Evolutionary conservation across 352 stramenopile species (phyloP).

Genomic region (Globisporangium splendens): DNA sequence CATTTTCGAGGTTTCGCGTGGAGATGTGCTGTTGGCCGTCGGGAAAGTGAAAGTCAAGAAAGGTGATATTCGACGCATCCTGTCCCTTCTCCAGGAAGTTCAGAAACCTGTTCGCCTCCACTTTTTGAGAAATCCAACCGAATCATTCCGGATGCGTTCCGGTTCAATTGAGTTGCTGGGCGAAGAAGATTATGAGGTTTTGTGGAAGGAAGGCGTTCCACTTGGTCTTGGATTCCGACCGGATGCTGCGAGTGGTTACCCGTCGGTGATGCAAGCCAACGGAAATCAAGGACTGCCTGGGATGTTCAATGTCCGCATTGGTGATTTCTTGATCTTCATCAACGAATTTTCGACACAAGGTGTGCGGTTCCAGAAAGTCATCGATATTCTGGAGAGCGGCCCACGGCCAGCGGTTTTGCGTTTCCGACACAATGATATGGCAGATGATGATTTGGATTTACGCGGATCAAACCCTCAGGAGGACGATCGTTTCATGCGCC

Average conservation of each 20-base stretch:
- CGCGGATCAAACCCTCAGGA: constrained; percentile 67
- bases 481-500: constrained; percentile 55
- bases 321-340: constrained; percentile 81
- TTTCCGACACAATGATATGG: constrained; percentile 77
- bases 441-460: constrained; percentile 45
- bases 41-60: constrained; percentile 77
- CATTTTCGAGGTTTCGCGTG: constrained; percentile 80
- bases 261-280: constrained; percentile 74
- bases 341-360: constrained; percentile 83
- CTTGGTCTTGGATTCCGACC: constrained; percentile 81
- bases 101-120: constrained; percentile 75
- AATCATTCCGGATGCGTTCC: constrained; percentile 63
- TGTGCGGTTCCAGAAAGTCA: constrained; percentile 84
- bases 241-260: constrained; percentile 68
- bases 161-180: constrained; percentile 70
- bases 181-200: constrained; percentile 85
- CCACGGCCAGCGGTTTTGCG: constrained; percentile 71
- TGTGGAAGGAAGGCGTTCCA: constrained; percentile 83
- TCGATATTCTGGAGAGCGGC: constrained; percentile 81
- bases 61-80: constrained; percentile 74
- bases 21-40: constrained; percentile 75
- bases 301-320: constrained; percentile 85
- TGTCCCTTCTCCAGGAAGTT: constrained; percentile 76
- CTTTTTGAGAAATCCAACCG: constrained; percentile 72
- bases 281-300: constrained; percentile 71